phyloP scores from a whole-genome alignment of 176 grass and related monocot genomes.

The Triticum dicoccoides region DNA sequence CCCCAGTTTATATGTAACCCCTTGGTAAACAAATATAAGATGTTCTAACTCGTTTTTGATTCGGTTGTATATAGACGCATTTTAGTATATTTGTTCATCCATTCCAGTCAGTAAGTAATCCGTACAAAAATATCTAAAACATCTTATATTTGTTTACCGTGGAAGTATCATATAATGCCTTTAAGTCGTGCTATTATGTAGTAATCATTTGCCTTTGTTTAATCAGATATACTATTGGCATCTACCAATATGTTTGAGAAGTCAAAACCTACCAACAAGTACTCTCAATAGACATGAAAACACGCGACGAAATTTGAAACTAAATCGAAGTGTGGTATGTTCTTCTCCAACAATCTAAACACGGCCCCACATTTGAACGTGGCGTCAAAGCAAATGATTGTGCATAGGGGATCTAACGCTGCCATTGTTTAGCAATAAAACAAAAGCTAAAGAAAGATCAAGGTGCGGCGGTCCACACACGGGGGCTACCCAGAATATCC shows the following conservation, averaged over 20 bases:
- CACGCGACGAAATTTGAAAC: background rate
- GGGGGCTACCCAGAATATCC: slow-evolving; percentile 32
- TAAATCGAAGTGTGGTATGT: background rate
- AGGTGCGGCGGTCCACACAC: slow-evolving; percentile 13
- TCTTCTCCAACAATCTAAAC: background rate
- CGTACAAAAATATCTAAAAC: no score
- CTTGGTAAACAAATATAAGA: no score
- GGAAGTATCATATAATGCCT: no score
- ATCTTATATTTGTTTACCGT: no score
- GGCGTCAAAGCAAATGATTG: background rate
- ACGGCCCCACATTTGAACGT: background rate
- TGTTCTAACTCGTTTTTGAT: no score
- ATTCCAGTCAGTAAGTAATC: no score
- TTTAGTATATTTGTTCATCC: no score
- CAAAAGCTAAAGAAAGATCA: background rate
- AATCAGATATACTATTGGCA: background rate
- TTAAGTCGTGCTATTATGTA: no score
- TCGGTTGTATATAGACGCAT: no score
- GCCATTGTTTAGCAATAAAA: background rate
- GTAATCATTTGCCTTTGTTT: background rate
- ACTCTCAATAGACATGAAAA: background rate
- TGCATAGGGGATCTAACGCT: background rate
- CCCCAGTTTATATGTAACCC: no score
- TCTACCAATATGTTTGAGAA: background rate
- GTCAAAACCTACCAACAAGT: background rate